phyloP scores from a whole-genome alignment of 2,329 filamentous ascomycete species.

The Lasiodiplodia sp. region DNA sequence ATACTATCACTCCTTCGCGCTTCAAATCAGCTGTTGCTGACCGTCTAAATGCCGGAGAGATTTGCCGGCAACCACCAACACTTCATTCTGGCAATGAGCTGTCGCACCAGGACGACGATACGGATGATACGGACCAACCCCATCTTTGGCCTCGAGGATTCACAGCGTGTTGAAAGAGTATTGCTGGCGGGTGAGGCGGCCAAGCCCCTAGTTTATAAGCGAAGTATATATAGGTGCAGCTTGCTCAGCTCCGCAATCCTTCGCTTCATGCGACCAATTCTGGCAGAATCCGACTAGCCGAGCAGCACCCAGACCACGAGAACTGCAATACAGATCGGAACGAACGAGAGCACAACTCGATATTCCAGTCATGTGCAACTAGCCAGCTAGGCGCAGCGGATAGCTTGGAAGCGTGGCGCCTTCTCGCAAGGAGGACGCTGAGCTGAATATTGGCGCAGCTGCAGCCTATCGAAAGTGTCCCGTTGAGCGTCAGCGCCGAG shows the following conservation, averaged over 20 bases:
- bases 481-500: not conserved
- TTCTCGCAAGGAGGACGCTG: not conserved
- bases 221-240: constrained; percentile 11
- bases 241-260: constrained; percentile 14
- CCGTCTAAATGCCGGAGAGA: not conserved
- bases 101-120: not conserved
- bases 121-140: not conserved
- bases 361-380: not conserved
- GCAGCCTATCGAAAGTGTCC: constrained; percentile 10
- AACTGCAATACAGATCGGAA: constrained; percentile 1
- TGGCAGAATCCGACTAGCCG: constrained; percentile 13
- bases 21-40: not conserved
- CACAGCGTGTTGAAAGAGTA: not conserved
- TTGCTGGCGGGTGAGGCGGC: not conserved
- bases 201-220: constrained; percentile 11
- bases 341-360: not conserved
- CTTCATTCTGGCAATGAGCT: not conserved
- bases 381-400: not conserved
- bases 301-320: constrained; percentile 7
- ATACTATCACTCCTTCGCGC: not conserved
- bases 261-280: constrained; percentile 13
- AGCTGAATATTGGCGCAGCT: constrained; percentile 10
- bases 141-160: not conserved
- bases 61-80: not conserved
- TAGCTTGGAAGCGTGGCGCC: not conserved